Evolutionary conservation across 2,329 filamentous ascomycete genomes (phyloP), one percentile per base, ranked within the genome.

Genomic region (Lachnellula hyalina): DNA sequence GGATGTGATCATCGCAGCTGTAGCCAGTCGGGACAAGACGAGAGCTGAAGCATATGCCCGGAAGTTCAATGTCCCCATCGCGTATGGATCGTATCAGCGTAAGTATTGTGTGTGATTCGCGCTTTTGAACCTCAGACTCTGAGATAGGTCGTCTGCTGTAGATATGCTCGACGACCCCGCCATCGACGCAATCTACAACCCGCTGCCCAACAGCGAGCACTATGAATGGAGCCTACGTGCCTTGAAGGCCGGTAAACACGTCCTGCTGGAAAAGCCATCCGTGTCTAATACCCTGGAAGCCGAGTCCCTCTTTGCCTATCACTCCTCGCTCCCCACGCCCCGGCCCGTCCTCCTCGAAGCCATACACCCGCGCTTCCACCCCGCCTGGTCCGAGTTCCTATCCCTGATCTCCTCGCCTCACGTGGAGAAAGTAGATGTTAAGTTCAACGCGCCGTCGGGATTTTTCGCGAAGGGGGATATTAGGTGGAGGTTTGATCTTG

Each of bases 191-290:
- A 74, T 82, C 48, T 81, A 79, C 64, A 77, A 81, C 54, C 72
- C 77, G 6, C 69, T 82, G 4, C 75, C 75, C 5, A 71, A 71
- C 51, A 67, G 70, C 4, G 63, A 74, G 8, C 73, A 75, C 60
- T 70, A 66, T 47, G 73, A 78, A 61, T 82, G 77, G 75, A 71
- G 77, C 8, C 60, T 77, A 15, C 73, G 74, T 51, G 73, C 77
- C 3, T 67, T 83, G 21, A 61, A 67, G 21, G 74, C 73, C 3
- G 76, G 76, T 4, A 82, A 82, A 59, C 78, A 82, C 60, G 78
- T 83, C 19, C 72, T 83, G 0, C 66, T 82, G 2, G 80, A 82
- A 63, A 82, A 82, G 63, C 79, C 79, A 0, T 71, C 73, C 0
- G 72, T 71, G n/a, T 72, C 71, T 25, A 81, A 79, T 60, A 63